Conservation (phyloP, 371 early-diverging fungal genomes). For the Actinomortierella wolfii region DNA sequence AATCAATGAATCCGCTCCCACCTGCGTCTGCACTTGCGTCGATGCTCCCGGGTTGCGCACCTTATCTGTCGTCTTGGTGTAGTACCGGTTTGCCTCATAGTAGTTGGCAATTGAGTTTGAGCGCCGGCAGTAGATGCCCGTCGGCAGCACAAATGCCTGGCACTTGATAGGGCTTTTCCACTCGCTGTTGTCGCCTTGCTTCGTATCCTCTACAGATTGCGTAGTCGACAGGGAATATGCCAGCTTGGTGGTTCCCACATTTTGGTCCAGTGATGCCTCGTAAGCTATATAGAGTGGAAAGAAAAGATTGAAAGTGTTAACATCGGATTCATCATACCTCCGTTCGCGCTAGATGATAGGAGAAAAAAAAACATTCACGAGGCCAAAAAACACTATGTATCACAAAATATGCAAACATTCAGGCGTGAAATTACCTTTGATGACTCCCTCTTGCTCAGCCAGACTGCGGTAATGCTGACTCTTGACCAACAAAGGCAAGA, state of each 20-base stretch:
- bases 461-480: slow-evolving; percentile 74
- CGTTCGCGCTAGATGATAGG: too few species aligned
- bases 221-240: slow-evolving; percentile 40
- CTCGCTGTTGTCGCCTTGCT: slow-evolving; percentile 11
- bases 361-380: too few species aligned
- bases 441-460: slow-evolving; percentile 68
- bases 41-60: slow-evolving; percentile 57
- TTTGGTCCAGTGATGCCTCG: slow-evolving; percentile 18
- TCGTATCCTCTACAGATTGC: slow-evolving; percentile 9
- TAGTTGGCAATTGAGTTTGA: slow-evolving; percentile 86
- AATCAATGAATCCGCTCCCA: slow-evolving; percentile 90
- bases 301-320: not conserved
- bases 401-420: not conserved
- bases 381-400: too few species aligned
- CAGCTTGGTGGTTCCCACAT: slow-evolving; percentile 41
- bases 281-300: slow-evolving; percentile 9
- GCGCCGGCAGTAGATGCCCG: slow-evolving; percentile 63
- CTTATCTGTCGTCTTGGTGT: slow-evolving; percentile 58
- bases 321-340: too few species aligned
- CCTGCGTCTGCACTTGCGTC: slow-evolving; percentile 74
- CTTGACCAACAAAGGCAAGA: slow-evolving; percentile 84
- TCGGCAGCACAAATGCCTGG: slow-evolving; percentile 61
- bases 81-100: slow-evolving; percentile 83
- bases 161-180: slow-evolving; percentile 53
- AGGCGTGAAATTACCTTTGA: slow-evolving; percentile 55